Evolutionary conservation across 306 rosid species (phyloP), one percentile per base, ranked within the genome.

Genomic region (Fagus crenata): DNA sequence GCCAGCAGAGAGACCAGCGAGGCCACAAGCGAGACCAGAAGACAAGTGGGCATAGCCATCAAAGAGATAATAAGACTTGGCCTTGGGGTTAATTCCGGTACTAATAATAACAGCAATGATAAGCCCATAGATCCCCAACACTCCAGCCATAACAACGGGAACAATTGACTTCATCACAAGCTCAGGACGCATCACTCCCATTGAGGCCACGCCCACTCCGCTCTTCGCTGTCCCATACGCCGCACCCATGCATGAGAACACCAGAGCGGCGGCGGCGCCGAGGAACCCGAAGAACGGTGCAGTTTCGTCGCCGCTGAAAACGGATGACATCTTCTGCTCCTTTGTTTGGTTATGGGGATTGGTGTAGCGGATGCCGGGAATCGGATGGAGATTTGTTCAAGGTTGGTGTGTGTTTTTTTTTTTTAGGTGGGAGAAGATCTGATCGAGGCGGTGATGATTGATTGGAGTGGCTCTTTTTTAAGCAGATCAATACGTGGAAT

Each of bases 281-380:
- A 91, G 90, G 83, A 91, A 91, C 83, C 93, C 93, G 79, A 89
- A 91, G 89, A 89, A 91, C 0, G 97, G 97, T 79, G 97, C 92
- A 14, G 97, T 91, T 79, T 91, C 97, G 63, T 91, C 97, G 78
- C 92, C 93, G 76, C 91, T 91, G 85, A 89, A 91, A 28, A 77
- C 22, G 8, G 86, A 41, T 7, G 86, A 65, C 85, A 84, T 85
- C 73, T 5, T 77, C 67, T n/a, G 4, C 58, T 32, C 3, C 15
- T 49, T 53, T 40, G 68, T 40, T 53, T 18, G 37, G 39, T 5
- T 7, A 9, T 22, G 28, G 28, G 28, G 28, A 22, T 22, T 22
- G 28, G 28, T 22, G 28, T 22, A 22, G 28, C 28, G 28, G 28
- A 22, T 22, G 28, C 28, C 6, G 13, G 5, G 7, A 2, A 6